phyloP scores from a whole-genome alignment of 805 yeast genomes.

The Monosporozyma solicola region DNA sequence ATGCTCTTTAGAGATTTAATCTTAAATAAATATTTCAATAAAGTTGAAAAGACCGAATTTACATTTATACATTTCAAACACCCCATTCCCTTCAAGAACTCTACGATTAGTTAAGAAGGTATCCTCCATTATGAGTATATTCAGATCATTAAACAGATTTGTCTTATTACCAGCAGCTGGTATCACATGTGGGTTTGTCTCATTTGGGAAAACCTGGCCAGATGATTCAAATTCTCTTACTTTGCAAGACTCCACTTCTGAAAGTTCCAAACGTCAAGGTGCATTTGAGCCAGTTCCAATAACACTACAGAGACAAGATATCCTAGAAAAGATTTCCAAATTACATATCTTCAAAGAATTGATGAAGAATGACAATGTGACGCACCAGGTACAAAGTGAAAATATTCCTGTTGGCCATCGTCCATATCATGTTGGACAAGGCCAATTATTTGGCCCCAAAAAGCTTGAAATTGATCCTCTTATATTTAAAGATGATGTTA shows the following conservation, averaged over 20 bases:
- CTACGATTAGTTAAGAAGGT: neutral
- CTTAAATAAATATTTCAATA: neutral
- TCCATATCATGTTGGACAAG: slow-evolving; percentile 58
- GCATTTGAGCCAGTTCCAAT: slow-evolving; percentile 4
- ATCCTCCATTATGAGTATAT: neutral
- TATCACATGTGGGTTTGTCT: slow-evolving; percentile 20
- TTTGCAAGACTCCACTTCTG: slow-evolving; percentile 2
- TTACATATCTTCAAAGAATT: slow-evolving; percentile 16
- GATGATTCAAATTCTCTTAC: slow-evolving; percentile 14
- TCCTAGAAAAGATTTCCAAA: slow-evolving; percentile 20
- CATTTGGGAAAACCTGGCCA: slow-evolving; percentile 29
- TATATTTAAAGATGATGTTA: slow-evolving; percentile 42
- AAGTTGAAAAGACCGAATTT: neutral
- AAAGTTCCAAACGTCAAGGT: neutral
- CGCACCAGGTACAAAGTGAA: slow-evolving; percentile 32
- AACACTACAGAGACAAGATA: slow-evolving; percentile 18
- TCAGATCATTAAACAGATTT: slow-evolving; percentile 9
- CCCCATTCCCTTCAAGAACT: neutral
- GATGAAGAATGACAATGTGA: slow-evolving; percentile 9
- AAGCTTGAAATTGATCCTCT: slow-evolving; percentile 71
- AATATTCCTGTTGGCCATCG: slow-evolving; percentile 52
- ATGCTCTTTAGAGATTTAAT: neutral
- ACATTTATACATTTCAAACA: neutral
- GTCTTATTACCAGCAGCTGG: slow-evolving; percentile 26
- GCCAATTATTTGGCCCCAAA: slow-evolving; percentile 58